phyloP scores from a whole-genome alignment of 805 yeast species.

The Debaryomyces maramus region DNA sequence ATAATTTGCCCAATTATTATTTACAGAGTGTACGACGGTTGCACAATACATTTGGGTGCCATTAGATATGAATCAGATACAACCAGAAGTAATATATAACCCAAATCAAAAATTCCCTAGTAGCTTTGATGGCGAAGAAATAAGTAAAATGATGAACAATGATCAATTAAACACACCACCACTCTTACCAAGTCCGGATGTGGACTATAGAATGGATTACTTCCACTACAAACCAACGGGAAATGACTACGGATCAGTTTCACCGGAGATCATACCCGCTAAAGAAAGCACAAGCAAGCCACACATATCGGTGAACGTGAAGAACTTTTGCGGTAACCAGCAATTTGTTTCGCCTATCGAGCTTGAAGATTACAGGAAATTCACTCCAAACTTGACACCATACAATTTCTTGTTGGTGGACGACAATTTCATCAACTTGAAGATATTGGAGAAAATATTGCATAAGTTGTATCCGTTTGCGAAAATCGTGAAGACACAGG shows the following conservation, averaged over 20 bases:
- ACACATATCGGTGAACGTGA: not conserved
- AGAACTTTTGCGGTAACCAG: not conserved
- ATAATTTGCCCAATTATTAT: too few species aligned
- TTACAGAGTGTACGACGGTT: too few species aligned
- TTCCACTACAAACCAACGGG: not conserved
- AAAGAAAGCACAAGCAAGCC: not conserved
- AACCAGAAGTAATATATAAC: too few species aligned
- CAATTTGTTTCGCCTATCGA: slow-evolving; percentile 7
- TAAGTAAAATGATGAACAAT: not conserved
- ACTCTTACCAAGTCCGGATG: not conserved
- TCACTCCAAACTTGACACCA: slow-evolving; percentile 2
- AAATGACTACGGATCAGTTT: not conserved
- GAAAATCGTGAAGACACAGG: slow-evolving; percentile 26
- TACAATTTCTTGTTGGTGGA: slow-evolving; percentile 35
- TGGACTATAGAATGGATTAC: slow-evolving; percentile 2
- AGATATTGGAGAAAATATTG: slow-evolving; percentile 34
- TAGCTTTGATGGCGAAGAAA: too few species aligned
- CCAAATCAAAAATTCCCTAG: too few species aligned
- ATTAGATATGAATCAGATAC: too few species aligned
- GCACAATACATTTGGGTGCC: too few species aligned
- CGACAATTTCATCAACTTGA: slow-evolving; percentile 42
- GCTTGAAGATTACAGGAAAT: slow-evolving; percentile 2
- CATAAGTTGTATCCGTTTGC: slow-evolving; percentile 35
- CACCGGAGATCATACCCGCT: not conserved
- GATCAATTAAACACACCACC: slow-evolving; percentile 3